Base-by-base conservation (phyloP, 768 basidiomycete species). In the Mycena galopus region DNA sequence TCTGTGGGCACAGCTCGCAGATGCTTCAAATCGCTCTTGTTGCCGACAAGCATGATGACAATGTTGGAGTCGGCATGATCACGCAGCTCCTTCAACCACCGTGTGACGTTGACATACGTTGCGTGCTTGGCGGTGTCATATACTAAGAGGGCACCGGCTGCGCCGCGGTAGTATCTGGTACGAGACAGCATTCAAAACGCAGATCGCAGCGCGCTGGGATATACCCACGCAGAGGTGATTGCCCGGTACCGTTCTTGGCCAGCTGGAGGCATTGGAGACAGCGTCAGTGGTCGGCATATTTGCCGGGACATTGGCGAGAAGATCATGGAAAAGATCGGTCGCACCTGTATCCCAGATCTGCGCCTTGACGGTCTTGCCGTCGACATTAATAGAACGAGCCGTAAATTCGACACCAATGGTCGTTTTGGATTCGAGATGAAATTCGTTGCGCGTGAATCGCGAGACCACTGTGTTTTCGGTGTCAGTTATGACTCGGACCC, bases 371-470 rank as follows among this genome's bases (percentile, higher is more conserved):
- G 92, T 96, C 91, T 99, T 99, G 50, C 91, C 91, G 81, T 99
- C 97, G n/a, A 99, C 95, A 76, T 89, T 94, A 82, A 96, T 95
- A 21, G 95, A 94, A 79, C 98, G 91, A 51, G 97, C 98, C 4
- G 97, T 97, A 78, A 99, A 99, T 84, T 99, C 97, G 77, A 99
- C 97, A 65, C 98, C 97, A 82, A 99, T 99, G 27, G 98, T 99
- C 72, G 97, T 98, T 87, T 99, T 98, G 53, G 96, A 96, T 81
- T 99, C 98, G 76, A 97, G 89, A 87, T 97, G 98, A 91, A 99
- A 99, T 84, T 99, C 97, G 81, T 98, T 98, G 77, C 97, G 93
- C 76, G 98, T 99, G 91, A 99, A 99, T 80, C 98, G 96, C 85
- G 96, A 97, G 82, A 99, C 96, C 84, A 99, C 98, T 99, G 81